Evolutionary conservation across 495 filamentous ascomycete genomes (phyloP).

Genomic region (Neurospora sp.): DNA sequence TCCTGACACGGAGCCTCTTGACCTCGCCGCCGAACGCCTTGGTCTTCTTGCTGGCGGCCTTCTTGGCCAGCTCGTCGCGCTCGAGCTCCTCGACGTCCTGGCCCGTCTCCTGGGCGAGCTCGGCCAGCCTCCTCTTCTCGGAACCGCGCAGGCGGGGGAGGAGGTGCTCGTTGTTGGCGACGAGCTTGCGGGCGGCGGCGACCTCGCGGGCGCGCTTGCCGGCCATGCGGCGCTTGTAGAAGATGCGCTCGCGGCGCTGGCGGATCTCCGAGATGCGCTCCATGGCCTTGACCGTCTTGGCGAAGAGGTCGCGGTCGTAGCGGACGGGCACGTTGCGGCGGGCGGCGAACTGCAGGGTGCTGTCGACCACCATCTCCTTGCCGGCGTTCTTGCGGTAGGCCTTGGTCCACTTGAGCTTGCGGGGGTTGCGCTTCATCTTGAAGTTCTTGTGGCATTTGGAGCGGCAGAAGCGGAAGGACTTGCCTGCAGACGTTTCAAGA

Average conservation of each 20-base stretch:
- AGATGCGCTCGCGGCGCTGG: slow-evolving; percentile 67
- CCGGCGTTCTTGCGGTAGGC: slow-evolving; percentile 65
- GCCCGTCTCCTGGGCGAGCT: slow-evolving; percentile 40
- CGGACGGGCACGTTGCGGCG: slow-evolving; percentile 90
- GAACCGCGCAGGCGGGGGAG: slow-evolving; percentile 52
- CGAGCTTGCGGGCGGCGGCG: no score
- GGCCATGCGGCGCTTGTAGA: slow-evolving; percentile 86
- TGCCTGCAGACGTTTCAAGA: no score
- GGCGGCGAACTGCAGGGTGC: slow-evolving; percentile 79
- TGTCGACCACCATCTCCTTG: slow-evolving; percentile 93
- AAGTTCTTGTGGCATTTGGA: slow-evolving; percentile 96
- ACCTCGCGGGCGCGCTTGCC: slow-evolving; percentile 57
- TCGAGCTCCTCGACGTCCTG: slow-evolving; percentile 47
- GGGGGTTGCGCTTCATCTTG: slow-evolving; percentile 88
- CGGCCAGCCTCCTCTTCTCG: slow-evolving; percentile 39
- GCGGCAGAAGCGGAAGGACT: slow-evolving; percentile 64
- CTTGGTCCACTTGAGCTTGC: slow-evolving; percentile 83
- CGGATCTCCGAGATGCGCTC: slow-evolving; percentile 82
- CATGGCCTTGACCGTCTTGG: slow-evolving; percentile 84
- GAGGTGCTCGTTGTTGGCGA: slow-evolving; percentile 68
- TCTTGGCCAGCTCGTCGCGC: slow-evolving; percentile 19
- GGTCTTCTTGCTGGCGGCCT: slow-evolving; percentile 27
- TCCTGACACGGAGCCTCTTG: slow-evolving; percentile 50
- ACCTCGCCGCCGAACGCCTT: slow-evolving; percentile 50
- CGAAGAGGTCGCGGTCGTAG: slow-evolving; percentile 85